Evolutionary conservation across 2,329 filamentous ascomycete genomes (phyloP).

Genomic region (Xylaria arbuscula): DNA sequence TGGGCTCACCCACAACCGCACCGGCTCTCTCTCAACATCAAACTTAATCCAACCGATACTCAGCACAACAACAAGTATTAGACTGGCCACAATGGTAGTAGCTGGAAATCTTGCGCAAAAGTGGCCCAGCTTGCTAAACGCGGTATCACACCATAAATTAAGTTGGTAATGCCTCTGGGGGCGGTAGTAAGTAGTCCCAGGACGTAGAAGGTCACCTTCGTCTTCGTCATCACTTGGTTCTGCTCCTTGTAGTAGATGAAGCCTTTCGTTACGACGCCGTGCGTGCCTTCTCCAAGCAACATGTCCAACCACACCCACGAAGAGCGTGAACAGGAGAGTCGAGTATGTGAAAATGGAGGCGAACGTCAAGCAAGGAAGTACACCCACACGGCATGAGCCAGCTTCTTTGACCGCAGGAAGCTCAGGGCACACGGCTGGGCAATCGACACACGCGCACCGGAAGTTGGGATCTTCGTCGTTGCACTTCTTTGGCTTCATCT

Average conservation of each 20-base stretch:
- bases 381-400: slow-evolving; percentile 82
- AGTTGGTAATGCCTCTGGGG: slow-evolving; percentile 83
- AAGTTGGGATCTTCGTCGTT: slow-evolving; percentile 88
- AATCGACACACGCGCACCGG: slow-evolving; percentile 94
- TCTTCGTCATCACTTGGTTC: slow-evolving; percentile 92
- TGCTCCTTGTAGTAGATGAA: slow-evolving; percentile 87
- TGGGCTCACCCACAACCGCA: slow-evolving; percentile 95
- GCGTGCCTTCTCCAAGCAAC: slow-evolving; percentile 79
- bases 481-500: slow-evolving; percentile 83
- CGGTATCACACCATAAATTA: slow-evolving; percentile 82
- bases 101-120: slow-evolving; percentile 84
- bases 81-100: slow-evolving; percentile 80
- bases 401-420: slow-evolving; percentile 79
- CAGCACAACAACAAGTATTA: slow-evolving; percentile 80
- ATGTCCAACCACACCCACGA: slow-evolving; percentile 76
- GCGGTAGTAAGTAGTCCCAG: slow-evolving; percentile 79
- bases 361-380: slow-evolving; percentile 93
- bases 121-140: slow-evolving; percentile 84
- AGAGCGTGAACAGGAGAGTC: slow-evolving; percentile 74
- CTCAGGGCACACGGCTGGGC: slow-evolving; percentile 83
- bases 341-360: slow-evolving; percentile 89
- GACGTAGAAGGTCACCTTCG: slow-evolving; percentile 84
- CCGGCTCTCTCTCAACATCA: slow-evolving; percentile 89
- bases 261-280: slow-evolving; percentile 79
- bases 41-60: slow-evolving; percentile 92